Evolutionary conservation across 2,329 filamentous ascomycete genomes (phyloP).

Genomic region (Didymella arachidicola): DNA sequence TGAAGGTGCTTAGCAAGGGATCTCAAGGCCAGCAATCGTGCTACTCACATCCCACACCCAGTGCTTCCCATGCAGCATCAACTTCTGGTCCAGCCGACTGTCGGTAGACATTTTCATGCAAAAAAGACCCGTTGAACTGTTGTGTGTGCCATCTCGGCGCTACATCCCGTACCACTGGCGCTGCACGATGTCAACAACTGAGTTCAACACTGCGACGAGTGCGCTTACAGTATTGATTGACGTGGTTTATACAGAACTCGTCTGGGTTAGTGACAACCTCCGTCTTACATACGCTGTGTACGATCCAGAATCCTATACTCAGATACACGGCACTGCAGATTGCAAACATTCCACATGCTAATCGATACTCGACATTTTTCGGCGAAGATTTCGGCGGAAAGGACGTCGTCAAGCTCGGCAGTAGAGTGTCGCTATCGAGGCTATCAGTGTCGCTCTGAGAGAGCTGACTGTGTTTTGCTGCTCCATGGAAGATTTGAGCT

Average conservation of each 20-base stretch:
- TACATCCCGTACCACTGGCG: constrained; percentile 51
- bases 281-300: constrained; percentile 22
- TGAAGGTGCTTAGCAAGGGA: background rate
- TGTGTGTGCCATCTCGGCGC: constrained; percentile 53
- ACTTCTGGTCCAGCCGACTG: constrained; percentile 60
- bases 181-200: constrained; percentile 20
- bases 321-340: constrained; percentile 32
- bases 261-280: constrained; percentile 30
- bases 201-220: background rate
- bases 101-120: constrained; percentile 63
- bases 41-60: constrained; percentile 61
- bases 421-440: constrained; percentile 27
- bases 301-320: constrained; percentile 27
- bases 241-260: constrained; percentile 38
- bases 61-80: constrained; percentile 64
- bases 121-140: constrained; percentile 65
- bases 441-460: constrained; percentile 21
- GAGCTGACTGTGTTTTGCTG: constrained; percentile 18
- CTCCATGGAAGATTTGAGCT: constrained; percentile 18
- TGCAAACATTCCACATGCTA: constrained; percentile 24
- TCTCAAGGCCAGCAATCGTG: background rate
- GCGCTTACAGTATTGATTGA: constrained; percentile 43
- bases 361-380: background rate
- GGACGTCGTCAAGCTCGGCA: constrained; percentile 18
- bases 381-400: background rate